Evolutionary conservation across 2,329 filamentous ascomycete species (phyloP).

Genomic region (Diaporthe australafricana): DNA sequence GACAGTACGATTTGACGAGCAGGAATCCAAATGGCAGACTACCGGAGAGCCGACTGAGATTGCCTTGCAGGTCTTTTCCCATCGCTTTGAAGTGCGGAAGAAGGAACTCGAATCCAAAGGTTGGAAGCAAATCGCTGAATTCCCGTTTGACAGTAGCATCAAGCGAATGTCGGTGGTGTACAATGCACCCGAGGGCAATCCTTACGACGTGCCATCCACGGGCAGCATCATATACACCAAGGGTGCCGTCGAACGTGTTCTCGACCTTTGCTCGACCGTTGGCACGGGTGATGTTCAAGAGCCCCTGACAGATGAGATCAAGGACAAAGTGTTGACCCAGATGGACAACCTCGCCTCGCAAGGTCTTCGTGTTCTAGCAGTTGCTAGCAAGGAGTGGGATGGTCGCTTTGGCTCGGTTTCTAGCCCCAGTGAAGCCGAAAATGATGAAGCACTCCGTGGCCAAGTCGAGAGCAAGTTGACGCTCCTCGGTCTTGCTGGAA

Average conservation of each 20-base stretch:
- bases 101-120: constrained; percentile 61
- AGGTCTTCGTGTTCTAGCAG: constrained; percentile 78
- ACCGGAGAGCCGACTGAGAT: constrained; percentile 81
- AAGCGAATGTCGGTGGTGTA: constrained; percentile 87
- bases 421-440: constrained; percentile 46
- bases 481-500: constrained; percentile 84
- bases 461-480: constrained; percentile 75
- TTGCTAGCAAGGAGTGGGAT: constrained; percentile 73
- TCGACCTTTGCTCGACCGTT: constrained; percentile 66
- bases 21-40: constrained; percentile 71
- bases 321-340: constrained; percentile 62
- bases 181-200: constrained; percentile 56
- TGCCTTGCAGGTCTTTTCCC: constrained; percentile 79
- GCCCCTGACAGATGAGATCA: constrained; percentile 62
- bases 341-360: constrained; percentile 72
- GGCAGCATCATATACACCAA: constrained; percentile 70
- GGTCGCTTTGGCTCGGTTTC: constrained; percentile 57
- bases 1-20: constrained; percentile 67
- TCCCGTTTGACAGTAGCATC: constrained; percentile 82
- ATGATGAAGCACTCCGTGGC: constrained; percentile 63
- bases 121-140: constrained; percentile 77
- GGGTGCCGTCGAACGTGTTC: constrained; percentile 70
- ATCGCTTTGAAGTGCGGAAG: constrained; percentile 73
- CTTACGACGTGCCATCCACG: constrained; percentile 50
- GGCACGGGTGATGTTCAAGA: constrained; percentile 56